A percentile compares a stretch with the other conserved stretches of the same genome.
These are phyloP conservation scores for Yamadazyma atlantica DNA, from an alignment of 1,139 yeast species.

Conservation along the genomic window DNA sequence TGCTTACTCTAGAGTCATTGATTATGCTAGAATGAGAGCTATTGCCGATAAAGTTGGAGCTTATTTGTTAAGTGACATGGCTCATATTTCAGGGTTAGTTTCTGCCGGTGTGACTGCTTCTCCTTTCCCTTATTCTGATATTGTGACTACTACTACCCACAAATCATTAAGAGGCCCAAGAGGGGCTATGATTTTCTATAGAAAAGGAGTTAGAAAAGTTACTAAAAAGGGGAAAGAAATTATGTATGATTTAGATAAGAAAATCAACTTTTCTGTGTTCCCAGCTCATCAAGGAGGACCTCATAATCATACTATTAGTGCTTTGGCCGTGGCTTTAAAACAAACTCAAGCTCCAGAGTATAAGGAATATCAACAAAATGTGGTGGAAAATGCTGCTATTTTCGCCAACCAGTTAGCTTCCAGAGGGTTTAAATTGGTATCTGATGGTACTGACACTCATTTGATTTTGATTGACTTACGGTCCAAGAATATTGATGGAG, in stretches of 20 bases:
- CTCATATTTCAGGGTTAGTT: slow-evolving; percentile 92
- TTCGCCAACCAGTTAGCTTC: slow-evolving; percentile 69
- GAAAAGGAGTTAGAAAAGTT: slow-evolving; percentile 85
- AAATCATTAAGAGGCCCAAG: slow-evolving; percentile 97
- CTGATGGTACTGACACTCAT: slow-evolving; percentile 94
- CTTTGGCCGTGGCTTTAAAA: slow-evolving; percentile 89
- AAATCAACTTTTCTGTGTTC: slow-evolving; percentile 93
- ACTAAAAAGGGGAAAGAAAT: slow-evolving; percentile 89
- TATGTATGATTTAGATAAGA: slow-evolving; percentile 81
- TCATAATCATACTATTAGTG: slow-evolving; percentile 95
- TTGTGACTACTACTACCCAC: slow-evolving; percentile 96
- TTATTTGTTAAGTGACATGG: slow-evolving; percentile 90
- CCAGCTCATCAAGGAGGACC: slow-evolving; percentile 99
- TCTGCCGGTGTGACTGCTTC: slow-evolving; percentile 91
- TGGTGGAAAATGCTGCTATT: slow-evolving; percentile 73
- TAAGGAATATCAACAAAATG: slow-evolving; percentile 79
- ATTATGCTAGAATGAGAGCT: slow-evolving; percentile 83
- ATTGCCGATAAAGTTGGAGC: slow-evolving; percentile 95
- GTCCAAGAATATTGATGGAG: slow-evolving; percentile 88
- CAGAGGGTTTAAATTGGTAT: slow-evolving; percentile 76
- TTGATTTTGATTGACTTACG: slow-evolving; percentile 83
- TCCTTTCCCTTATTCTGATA: slow-evolving; percentile 92
- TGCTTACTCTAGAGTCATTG: slow-evolving; percentile 89
- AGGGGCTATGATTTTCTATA: slow-evolving; percentile 97
- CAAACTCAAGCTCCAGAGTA: slow-evolving; percentile 88